A percentile compares a stretch with the other conserved stretches of the same genome.
Evolutionary conservation across 176 grass and related monocot genomes (phyloP).

Genomic region (Oryza longistaminata): DNA sequence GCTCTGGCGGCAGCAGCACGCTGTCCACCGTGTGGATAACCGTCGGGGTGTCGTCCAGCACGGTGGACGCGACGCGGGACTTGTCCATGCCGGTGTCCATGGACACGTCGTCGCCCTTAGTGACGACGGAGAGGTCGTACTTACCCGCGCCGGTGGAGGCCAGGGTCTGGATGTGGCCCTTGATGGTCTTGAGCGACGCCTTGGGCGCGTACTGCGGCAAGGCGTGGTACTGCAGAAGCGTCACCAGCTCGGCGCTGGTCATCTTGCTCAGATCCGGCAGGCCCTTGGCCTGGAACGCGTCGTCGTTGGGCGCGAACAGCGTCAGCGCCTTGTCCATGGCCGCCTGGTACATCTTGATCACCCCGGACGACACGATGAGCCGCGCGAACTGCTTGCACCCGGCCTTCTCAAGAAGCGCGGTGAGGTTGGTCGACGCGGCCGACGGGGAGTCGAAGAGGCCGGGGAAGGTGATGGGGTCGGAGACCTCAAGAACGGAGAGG

Average conservation of each 20-base stretch:
- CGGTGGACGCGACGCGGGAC: slow-evolving; percentile 82
- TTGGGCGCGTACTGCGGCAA: slow-evolving; percentile 86
- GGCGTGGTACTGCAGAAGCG: slow-evolving; percentile 90
- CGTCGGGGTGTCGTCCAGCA: slow-evolving; percentile 74
- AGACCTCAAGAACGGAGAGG: slow-evolving; percentile 91
- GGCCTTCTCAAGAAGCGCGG: slow-evolving; percentile 84
- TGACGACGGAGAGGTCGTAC: slow-evolving; percentile 74
- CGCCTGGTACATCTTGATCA: slow-evolving; percentile 75
- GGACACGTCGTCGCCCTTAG: slow-evolving; percentile 77
- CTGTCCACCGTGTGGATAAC: slow-evolving; percentile 80
- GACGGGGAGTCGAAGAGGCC: slow-evolving; percentile 70
- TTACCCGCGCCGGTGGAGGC: slow-evolving; percentile 74
- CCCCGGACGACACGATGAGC: slow-evolving; percentile 72
- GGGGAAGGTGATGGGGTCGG: slow-evolving; percentile 79
- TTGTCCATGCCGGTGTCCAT: slow-evolving; percentile 80
- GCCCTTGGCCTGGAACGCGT: slow-evolving; percentile 77
- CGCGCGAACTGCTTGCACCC: slow-evolving; percentile 87
- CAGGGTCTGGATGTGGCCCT: slow-evolving; percentile 61
- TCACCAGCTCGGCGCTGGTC: slow-evolving; percentile 75
- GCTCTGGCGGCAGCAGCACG: slow-evolving; percentile 60
- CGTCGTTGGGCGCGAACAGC: slow-evolving; percentile 88
- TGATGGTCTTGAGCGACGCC: slow-evolving; percentile 78
- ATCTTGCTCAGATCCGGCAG: slow-evolving; percentile 74
- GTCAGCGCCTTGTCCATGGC: slow-evolving; percentile 94
- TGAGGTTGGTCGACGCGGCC: slow-evolving; percentile 65